Evolutionary conservation across 202 grass and related monocot species (phyloP).

Genomic region (Setaria italica): DNA sequence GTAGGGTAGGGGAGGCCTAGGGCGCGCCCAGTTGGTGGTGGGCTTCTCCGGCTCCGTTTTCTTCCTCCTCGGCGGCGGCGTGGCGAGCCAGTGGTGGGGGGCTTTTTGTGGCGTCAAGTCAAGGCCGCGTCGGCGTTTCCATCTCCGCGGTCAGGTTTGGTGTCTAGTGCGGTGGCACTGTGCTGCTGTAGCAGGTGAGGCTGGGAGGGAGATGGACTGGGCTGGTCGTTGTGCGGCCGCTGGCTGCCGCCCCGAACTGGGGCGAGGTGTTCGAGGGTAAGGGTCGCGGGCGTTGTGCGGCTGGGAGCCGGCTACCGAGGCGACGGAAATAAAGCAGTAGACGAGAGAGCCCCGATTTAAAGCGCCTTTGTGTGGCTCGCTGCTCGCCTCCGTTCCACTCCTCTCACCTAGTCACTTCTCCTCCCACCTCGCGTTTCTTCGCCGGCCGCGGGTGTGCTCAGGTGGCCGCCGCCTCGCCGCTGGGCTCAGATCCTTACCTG

Average conservation of each 20-base stretch:
- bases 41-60: neutral
- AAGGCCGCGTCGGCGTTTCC: neutral
- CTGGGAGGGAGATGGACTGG: neutral
- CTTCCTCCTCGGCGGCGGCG: neutral
- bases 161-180: slow-evolving; percentile 35
- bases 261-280: slow-evolving; percentile 42
- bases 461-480: slow-evolving; percentile 28
- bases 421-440: slow-evolving; percentile 21
- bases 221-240: slow-evolving; percentile 13
- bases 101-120: slow-evolving; percentile 21
- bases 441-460: neutral
- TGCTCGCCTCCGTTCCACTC: slow-evolving; percentile 51
- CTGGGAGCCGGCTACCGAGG: slow-evolving; percentile 53
- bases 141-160: slow-evolving; percentile 25
- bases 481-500: slow-evolving; percentile 57
- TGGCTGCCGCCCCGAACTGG: slow-evolving; percentile 32
- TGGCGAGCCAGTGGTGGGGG: neutral
- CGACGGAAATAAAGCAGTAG: slow-evolving; percentile 42
- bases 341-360: slow-evolving; percentile 41
- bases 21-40: neutral
- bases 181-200: neutral
- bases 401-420: slow-evolving; percentile 16
- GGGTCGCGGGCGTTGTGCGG: slow-evolving; percentile 49
- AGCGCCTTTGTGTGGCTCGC: slow-evolving; percentile 64
- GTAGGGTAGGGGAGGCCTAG: neutral